These are phyloP conservation scores for Suhomyces bribrorum DNA, from an alignment of 1,139 yeast species.

Conservation along the genomic window DNA sequence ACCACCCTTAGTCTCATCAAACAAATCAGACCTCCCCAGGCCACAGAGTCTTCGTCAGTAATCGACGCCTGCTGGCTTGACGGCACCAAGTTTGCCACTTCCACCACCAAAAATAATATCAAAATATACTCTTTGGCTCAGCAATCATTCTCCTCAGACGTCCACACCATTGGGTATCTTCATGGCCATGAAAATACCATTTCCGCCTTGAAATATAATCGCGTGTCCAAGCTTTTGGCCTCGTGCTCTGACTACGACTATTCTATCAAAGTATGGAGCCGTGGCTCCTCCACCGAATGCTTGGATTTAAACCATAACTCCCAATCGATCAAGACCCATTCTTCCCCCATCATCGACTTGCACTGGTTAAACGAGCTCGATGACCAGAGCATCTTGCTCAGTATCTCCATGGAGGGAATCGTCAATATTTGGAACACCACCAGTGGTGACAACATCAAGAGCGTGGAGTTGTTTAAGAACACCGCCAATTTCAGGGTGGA, in stretches of 20 bases:
- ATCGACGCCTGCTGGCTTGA: conserved; percentile 66
- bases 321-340: conserved; percentile 34
- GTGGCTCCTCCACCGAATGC: conserved; percentile 53
- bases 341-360: conserved; percentile 57
- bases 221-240: conserved; percentile 54
- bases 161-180: conserved; percentile 58
- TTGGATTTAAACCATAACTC: conserved; percentile 28
- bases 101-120: conserved; percentile 60
- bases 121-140: conserved; percentile 52
- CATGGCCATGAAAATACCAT: conserved; percentile 69
- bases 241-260: conserved; percentile 75
- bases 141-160: conserved; percentile 19
- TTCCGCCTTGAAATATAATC: conserved; percentile 57
- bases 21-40: conserved; percentile 22
- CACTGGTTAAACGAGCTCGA: conserved; percentile 47
- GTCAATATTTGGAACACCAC: conserved; percentile 67
- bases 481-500: conserved; percentile 23
- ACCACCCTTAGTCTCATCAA: conserved; percentile 33
- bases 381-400: conserved; percentile 27
- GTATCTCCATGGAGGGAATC: conserved; percentile 68
- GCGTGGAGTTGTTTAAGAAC: conserved; percentile 28
- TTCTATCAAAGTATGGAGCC: conserved; percentile 71
- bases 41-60: conserved; percentile 9
- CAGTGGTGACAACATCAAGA: conserved; percentile 33
- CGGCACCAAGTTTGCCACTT: conserved; percentile 65